Evolutionary conservation across 2,329 filamentous ascomycete genomes (phyloP), one percentile per base, ranked within the genome.

Genomic region (Ceratocystis huliohia): DNA sequence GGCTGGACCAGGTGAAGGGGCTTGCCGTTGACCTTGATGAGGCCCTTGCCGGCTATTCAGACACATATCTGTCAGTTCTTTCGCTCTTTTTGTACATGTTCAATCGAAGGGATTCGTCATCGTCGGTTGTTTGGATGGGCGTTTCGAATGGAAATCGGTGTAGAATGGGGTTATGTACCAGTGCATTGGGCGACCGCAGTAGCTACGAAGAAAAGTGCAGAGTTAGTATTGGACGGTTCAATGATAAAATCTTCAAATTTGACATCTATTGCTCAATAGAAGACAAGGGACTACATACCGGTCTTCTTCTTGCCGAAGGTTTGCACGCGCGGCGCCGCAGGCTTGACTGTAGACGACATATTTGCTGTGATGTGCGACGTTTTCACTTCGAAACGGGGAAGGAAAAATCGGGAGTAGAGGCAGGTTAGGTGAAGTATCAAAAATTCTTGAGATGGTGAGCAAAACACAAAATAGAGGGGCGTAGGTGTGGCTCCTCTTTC

Each of bases 261-360:
- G 41, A 28, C 20, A 48, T 63, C 8, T 15, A 53, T 53, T 25
- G n/a, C 37, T 56, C 28, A 25, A 56, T 44, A 25, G 45, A 57
- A 63, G 33, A 63, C 20, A 41, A 30, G 20, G 33, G 22, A 30
- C 50, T 44, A 57, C 67, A 68, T 68, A 67, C 68, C 91, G 77
- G 86, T 91, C 85, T 89, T 91, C 86, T 92, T 92, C 88, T 96
- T 96, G 88, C 92, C 92, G 89, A 97, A 96, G 89, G 91, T 96
- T 86, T 96, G 91, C 76, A 91, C 88, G 80, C 85, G 88, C 82
- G 89, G 87, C 53, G 53, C 53, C 53, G 53, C 53, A 59, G 53
- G 17, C 53, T 59, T 59, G 53, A 59, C 53, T 74, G 84, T 82
- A 75, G 86, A 82, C 80, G 88, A 87, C 86, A 91, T 90, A 80